Base-by-base conservation (phyloP, 192 early-diverging fungal species). In the Dimargaris verticillata region DNA sequence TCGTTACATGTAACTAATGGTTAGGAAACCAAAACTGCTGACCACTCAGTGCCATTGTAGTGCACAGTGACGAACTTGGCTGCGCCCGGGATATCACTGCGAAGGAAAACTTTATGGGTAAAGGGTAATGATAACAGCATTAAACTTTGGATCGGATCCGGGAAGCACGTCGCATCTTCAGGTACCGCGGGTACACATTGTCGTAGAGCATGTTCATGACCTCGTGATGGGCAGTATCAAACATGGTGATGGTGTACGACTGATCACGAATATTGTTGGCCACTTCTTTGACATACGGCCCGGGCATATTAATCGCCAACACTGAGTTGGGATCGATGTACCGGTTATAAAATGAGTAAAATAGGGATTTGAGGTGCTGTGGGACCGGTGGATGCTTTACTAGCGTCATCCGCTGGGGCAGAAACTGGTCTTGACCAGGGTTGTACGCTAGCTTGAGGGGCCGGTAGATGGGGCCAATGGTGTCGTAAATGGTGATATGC, bases 171-270 rank as follows among this genome's bases (percentile, higher is more conserved):
- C 55, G 55, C 65, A 71, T 61, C 29, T 72, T 65, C 60, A 77
- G 70, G 63, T 72, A 77, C 65, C 72, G 71, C 52, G 71, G 72
- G 62, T 72, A 77, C 47, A 77, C 72, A 43, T 77, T 77, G 64
- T 77, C 70, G 53, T 77, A 77, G 14, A 77, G 68, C 33, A 77
- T 70, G 55, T 77, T 70, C 62, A 77, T 61, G 12, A 77, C 75
- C 58, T 77, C 75, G n/a, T 68, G 55, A 44, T 72, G 75, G 0
- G 72, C 75, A 53, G 74, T 70, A 43, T 77, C 75, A 67, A 77
- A 74, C 55, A 58, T 58, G 55, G 55, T 58, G 41, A 58, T 58
- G 14, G 29, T 58, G 22, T 42, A 58, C 29, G 18, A 38, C 15
- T 28, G 18, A 15, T 28, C 17, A 3, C 26, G 10, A 33, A 58